phyloP scores from a whole-genome alignment of 1,139 yeast genomes.

The Yamadazyma epiphylla region DNA sequence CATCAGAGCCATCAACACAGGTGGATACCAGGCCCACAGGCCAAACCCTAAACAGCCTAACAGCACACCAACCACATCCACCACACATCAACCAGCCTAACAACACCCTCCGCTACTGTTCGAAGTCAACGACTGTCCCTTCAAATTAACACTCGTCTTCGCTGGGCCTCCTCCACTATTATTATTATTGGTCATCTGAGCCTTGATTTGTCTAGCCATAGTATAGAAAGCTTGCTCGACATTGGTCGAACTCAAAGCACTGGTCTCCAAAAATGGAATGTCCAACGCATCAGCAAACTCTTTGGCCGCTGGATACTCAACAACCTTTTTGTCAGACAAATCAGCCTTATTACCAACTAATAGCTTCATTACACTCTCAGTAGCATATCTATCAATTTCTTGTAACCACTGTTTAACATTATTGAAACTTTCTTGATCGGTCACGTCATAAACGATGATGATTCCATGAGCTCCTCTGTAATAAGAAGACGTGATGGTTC shows the following conservation, averaged over 20 bases:
- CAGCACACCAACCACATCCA: slow-evolving; percentile 1
- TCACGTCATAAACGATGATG: slow-evolving; percentile 95
- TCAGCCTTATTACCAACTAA: slow-evolving; percentile 97
- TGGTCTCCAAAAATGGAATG: slow-evolving; percentile 93
- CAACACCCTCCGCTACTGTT: slow-evolving; percentile 76
- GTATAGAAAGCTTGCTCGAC: slow-evolving; percentile 98
- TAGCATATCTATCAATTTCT: slow-evolving; percentile 97
- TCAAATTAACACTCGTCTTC: slow-evolving; percentile 77
- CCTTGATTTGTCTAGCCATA: slow-evolving; percentile 98
- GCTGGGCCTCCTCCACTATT: slow-evolving; percentile 26
- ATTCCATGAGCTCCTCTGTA: slow-evolving; percentile 99
- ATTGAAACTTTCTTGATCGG: slow-evolving; percentile 96
- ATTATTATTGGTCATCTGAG: slow-evolving; percentile 71
- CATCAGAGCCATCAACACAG: no score
- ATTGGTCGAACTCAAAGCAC: slow-evolving; percentile 91
- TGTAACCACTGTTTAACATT: slow-evolving; percentile 98
- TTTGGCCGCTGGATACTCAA: slow-evolving; percentile 93
- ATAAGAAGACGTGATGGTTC: slow-evolving; percentile 96
- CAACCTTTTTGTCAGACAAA: slow-evolving; percentile 89
- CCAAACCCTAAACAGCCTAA: slow-evolving; percentile 12
- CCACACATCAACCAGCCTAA: slow-evolving; percentile 8
- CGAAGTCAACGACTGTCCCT: slow-evolving; percentile 81
- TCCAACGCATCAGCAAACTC: slow-evolving; percentile 97
- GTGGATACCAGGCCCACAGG: no score
- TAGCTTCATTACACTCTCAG: slow-evolving; percentile 94